These are phyloP conservation scores for Aschersonia sp. DNA, from an alignment of 2,329 filamentous ascomycete genomes.

Conservation along the genomic window DNA sequence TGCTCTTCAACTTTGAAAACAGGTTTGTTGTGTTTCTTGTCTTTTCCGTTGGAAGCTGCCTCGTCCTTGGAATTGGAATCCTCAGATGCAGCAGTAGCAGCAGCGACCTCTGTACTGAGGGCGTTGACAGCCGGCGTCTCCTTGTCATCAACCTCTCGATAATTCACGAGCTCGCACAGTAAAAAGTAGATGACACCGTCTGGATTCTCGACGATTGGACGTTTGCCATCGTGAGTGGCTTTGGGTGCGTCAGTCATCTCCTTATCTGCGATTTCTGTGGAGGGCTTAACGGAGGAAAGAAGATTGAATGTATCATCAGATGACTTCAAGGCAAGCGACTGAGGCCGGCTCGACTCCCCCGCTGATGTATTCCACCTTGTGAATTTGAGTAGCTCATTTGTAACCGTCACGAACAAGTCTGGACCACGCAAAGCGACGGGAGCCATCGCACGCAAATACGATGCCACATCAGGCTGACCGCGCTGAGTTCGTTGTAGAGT, in stretches of 20 bases:
- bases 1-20: constrained; percentile 85
- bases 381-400: constrained; percentile 71
- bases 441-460: constrained; percentile 63
- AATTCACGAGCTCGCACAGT: constrained; percentile 80
- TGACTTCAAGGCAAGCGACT: constrained; percentile 24
- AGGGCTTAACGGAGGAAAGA: constrained; percentile 35
- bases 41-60: constrained; percentile 25
- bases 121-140: constrained; percentile 35
- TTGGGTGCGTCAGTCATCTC: constrained; percentile 53
- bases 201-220: constrained; percentile 77
- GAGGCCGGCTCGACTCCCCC: constrained; percentile 17
- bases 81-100: constrained; percentile 9
- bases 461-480: constrained; percentile 48
- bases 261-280: constrained; percentile 44
- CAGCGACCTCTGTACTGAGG: constrained; percentile 19
- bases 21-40: constrained; percentile 54
- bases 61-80: constrained; percentile 17
- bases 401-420: constrained; percentile 73
- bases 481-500: constrained; percentile 33
- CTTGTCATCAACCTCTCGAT: constrained; percentile 83
- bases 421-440: constrained; percentile 71
- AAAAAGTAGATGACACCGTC: constrained; percentile 94
- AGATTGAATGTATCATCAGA: neutral
- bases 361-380: constrained; percentile 37
- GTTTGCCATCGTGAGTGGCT: constrained; percentile 50